A percentile compares a stretch with the other conserved stretches of the same genome.
Conservation (phyloP, 78 protist species). For the Chrysochromulina tobinii region DNA sequence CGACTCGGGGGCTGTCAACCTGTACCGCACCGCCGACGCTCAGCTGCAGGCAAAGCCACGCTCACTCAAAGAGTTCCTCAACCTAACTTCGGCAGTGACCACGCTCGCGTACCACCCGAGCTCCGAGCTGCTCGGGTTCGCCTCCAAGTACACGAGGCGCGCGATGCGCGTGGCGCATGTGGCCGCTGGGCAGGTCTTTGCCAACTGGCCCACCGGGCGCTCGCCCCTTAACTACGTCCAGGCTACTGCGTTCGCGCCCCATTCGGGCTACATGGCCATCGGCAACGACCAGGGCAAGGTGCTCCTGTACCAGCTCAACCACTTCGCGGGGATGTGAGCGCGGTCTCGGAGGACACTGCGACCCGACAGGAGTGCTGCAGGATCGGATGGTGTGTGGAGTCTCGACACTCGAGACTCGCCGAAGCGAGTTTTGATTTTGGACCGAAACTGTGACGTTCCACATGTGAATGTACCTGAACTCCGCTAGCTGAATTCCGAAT, state of each 20-base stretch:
- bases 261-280: neutral
- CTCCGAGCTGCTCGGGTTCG: conserved; percentile 3
- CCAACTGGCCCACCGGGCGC: conserved; percentile 66
- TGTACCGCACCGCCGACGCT: conserved; percentile 25
- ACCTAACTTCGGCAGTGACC: conserved; percentile 42
- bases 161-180: conserved; percentile 44
- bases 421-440: no score
- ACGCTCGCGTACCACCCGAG: neutral
- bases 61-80: conserved; percentile 38
- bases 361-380: no score
- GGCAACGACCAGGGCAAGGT: conserved; percentile 57
- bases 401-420: no score
- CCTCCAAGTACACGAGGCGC: neutral
- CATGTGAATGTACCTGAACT: no score
- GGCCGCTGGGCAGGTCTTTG: conserved; percentile 21
- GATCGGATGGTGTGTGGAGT: no score
- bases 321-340: conserved; percentile 1
- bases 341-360: no score
- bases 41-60: neutral
- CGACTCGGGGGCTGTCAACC: conserved; percentile 50
- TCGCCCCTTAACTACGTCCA: conserved; percentile 46
- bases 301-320: conserved; percentile 55
- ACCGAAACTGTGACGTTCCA: no score
- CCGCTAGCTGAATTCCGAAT: no score
- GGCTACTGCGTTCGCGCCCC: conserved; percentile 34